Evolutionary conservation across 495 filamentous ascomycete species (phyloP), one percentile per base, ranked within the genome.

Genomic region (Paragyromitra xinjiangensis): DNA sequence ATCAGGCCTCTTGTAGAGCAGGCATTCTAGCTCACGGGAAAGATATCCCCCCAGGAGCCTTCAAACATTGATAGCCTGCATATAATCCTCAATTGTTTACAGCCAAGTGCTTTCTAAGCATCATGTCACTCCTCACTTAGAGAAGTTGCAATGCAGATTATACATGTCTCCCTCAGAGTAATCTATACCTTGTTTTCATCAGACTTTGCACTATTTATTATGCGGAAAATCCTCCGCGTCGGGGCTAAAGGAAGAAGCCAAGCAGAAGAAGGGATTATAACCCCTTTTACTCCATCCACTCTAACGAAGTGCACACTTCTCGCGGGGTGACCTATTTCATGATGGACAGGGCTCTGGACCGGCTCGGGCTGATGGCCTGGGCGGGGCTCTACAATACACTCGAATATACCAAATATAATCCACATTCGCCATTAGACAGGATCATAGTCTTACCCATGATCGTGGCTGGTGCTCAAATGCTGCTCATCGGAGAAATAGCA

Each of bases 401-500:
- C 29, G 29, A 34, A 34, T 34, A 3, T 34, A 34, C 29, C 29
- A 34, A 34, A 2, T 34, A 34, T 34, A 34, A 34, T 34, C 29
- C 29, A 70, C 22, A 48, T 29, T 6, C 55, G 26, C 55, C 19
- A 29, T 24, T 3, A 34, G 29, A 34, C 9, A 58, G 55, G 19
- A 29, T 29, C 7, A 24, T 58, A 0, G 9, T 14, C 16, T 37
- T 42, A 12, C 24, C 29, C 29, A 34, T 61, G 42, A 39, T 42
- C 42, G 42, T 66, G 53, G 51, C 55, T 74, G 53, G 19, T 63
- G 44, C 55, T 44, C 45, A 26, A 50, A 71, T 59, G 45, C 69
- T 58, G 45, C 50, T 40, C 24, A 69, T 68, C 71, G 72, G 72
- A 75, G 72, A 63, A 75, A 75, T 75, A 70, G 11, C 8, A 14